Base-by-base conservation (phyloP, 306 rosid species). In the Abrus pulchellus region DNA sequence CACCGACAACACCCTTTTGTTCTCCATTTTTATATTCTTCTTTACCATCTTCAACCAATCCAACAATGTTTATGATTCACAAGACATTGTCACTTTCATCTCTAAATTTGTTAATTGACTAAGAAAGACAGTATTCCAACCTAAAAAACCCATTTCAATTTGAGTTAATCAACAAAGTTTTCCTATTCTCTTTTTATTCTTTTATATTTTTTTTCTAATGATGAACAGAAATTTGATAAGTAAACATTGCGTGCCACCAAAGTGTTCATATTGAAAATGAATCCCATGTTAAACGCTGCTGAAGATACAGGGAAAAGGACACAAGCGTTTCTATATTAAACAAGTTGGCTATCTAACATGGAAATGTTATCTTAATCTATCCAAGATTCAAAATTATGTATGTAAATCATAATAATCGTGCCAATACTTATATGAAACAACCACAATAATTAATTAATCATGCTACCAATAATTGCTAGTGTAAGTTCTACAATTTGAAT, bases 261-360 rank as follows among this genome's bases (percentile, higher is more conserved):
- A 57, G 71, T 67, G 45, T 74, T 74, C 44, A 13, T 4, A 6
- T 30, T 79, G 74, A 78, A 48, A 6, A 14, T 79, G 74, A 78
- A 48, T 55, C 52, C 34, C 69, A 27, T 6, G 38, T 41, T 80
- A 70, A 45, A 45, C 64, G 10, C 63, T 2, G 33, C 59, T 45
- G 61, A 68, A 59, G 68, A 45, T 34, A 41, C 7, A 60, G 7
- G 57, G 45, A 53, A 45, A 71, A 6, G 2, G 77, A 71, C 73
- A 71, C 13, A 55, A 64, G 32, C 45, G 40, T 71, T 81, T 56
- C 38, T 41, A 77, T 81, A 77, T 63, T 49, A n/a, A 30, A 56
- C 85, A 64, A 71, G 68, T 76, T 55, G 85, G 80, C 1, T 54
- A 41, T 60, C 47, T 59, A 33, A 62, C 52, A 20, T 41, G 62